Evolutionary conservation across 345 rosid species (phyloP).

Genomic region (Cardiospermum halicacabum): DNA sequence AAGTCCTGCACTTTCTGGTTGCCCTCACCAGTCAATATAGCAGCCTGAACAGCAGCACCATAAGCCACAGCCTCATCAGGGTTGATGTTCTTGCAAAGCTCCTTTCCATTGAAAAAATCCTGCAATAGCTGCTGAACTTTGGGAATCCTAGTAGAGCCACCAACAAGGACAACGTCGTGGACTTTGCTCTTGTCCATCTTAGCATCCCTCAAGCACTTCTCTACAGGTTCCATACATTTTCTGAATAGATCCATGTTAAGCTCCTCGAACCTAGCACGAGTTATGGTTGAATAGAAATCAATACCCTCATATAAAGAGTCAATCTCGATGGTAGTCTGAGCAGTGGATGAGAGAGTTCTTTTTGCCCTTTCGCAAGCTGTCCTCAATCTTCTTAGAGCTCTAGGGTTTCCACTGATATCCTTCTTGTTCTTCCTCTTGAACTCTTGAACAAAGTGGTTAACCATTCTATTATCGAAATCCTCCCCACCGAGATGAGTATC

Average conservation of each 20-base stretch:
- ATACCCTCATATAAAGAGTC: conserved; percentile 50
- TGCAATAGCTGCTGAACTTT: conserved; percentile 49
- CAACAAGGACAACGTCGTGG: conserved; percentile 51
- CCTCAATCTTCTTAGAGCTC: conserved; percentile 50
- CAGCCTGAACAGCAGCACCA: conserved; percentile 54
- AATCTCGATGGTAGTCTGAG: conserved; percentile 42
- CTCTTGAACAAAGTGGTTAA: conserved; percentile 49
- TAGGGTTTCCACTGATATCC: conserved; percentile 45
- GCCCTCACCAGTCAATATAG: conserved; percentile 47
- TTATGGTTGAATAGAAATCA: conserved; percentile 44
- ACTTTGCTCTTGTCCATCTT: conserved; percentile 49
- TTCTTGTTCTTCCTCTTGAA: conserved; percentile 51
- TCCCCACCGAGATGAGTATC: conserved; percentile 56
- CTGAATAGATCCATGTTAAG: conserved; percentile 47
- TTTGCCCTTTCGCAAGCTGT: conserved; percentile 41
- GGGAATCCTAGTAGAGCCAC: conserved; percentile 52
- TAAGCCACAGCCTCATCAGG: conserved; percentile 55
- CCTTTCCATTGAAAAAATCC: conserved; percentile 48
- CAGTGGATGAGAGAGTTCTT: conserved; percentile 40
- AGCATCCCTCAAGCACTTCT: conserved; percentile 52
- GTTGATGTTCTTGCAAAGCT: conserved; percentile 51
- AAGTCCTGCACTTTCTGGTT: conserved; percentile 44
- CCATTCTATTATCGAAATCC: conserved; percentile 45
- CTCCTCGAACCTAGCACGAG: conserved; percentile 47
- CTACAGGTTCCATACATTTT: conserved; percentile 50